phyloP scores from a whole-genome alignment of 768 basidiomycete genomes.

The Atractiella rhizophila region DNA sequence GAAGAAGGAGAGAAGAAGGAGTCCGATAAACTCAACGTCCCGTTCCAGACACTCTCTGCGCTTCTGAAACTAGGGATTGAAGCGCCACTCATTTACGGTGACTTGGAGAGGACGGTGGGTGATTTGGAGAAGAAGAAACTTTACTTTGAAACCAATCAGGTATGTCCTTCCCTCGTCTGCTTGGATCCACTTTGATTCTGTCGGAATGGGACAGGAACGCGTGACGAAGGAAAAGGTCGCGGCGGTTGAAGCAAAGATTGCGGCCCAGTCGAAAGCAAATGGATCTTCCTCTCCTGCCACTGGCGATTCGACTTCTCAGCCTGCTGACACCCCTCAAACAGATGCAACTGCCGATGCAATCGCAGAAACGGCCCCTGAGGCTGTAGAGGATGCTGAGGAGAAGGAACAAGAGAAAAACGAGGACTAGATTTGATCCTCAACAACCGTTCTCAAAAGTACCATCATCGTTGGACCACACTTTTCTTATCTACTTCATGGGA shows the following conservation, averaged over 20 bases:
- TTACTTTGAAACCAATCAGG: slow-evolving; percentile 85
- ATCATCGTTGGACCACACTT: no score
- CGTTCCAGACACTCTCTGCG: slow-evolving; percentile 62
- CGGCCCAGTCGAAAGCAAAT: no score
- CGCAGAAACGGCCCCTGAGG: no score
- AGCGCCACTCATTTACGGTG: slow-evolving; percentile 47
- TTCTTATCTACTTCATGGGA: no score
- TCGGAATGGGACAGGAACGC: slow-evolving; percentile 8
- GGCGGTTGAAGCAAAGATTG: slow-evolving; percentile 33
- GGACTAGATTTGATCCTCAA: no score
- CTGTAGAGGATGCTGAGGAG: no score
- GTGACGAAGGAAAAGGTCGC: slow-evolving; percentile 15
- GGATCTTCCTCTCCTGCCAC: no score
- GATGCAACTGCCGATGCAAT: no score
- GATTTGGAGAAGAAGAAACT: slow-evolving; percentile 81
- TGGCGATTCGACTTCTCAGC: no score
- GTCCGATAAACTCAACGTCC: slow-evolving; percentile 40
- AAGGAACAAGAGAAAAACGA: no score
- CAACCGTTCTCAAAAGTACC: no score
- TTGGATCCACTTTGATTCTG: not conserved
- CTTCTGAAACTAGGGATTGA: slow-evolving; percentile 70
- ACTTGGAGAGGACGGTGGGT: slow-evolving; percentile 59
- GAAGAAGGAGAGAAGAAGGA: slow-evolving; percentile 17
- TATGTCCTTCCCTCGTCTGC: slow-evolving; percentile 20
- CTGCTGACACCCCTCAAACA: no score